Percentiles rank a stretch among this genome's conserved stretches.
phyloP scores from a whole-genome alignment of 2,329 filamentous ascomycete species.

The Aureobasidium melanogenum region DNA sequence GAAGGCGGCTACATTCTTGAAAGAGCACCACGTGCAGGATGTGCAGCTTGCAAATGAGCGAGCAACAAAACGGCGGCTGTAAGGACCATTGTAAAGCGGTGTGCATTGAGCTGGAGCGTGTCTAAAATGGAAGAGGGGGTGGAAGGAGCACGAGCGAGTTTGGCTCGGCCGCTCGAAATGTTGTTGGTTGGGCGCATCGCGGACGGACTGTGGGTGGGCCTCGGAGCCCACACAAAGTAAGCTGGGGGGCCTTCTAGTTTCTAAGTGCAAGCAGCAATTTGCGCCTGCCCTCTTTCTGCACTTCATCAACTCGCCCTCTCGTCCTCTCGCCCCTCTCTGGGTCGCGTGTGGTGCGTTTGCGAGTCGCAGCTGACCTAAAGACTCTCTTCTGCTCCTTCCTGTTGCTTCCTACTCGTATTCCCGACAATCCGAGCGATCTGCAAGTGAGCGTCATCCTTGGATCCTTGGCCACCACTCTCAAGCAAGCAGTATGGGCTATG shows the following conservation, averaged over 20 bases:
- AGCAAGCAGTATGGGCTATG: constrained; percentile 1
- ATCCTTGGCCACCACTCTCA: constrained; percentile 4
- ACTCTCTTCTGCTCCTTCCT: not conserved
- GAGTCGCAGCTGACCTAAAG: constrained; percentile 6
- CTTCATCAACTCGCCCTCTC: constrained; percentile 7
- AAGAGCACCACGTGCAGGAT: not conserved
- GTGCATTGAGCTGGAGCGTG: not conserved
- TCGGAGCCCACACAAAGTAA: not conserved
- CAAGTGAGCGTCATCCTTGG: constrained; percentile 10
- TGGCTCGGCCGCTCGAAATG: not conserved
- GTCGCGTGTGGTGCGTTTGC: constrained; percentile 9
- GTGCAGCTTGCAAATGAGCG: not conserved
- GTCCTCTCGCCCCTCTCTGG: constrained; percentile 8
- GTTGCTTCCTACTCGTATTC: not conserved
- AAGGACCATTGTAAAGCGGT: not conserved
- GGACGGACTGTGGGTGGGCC: not conserved
- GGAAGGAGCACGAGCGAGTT: not conserved
- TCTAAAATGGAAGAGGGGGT: not conserved
- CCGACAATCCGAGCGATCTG: constrained; percentile 5
- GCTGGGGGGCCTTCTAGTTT: constrained; percentile 3
- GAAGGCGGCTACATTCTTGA: not conserved
- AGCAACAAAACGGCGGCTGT: not conserved
- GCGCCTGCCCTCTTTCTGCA: constrained; percentile 2
- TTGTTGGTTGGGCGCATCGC: not conserved
- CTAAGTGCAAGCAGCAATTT: constrained; percentile 1